Conservation (phyloP, 306 rosid species). For the Quercus suber region DNA sequence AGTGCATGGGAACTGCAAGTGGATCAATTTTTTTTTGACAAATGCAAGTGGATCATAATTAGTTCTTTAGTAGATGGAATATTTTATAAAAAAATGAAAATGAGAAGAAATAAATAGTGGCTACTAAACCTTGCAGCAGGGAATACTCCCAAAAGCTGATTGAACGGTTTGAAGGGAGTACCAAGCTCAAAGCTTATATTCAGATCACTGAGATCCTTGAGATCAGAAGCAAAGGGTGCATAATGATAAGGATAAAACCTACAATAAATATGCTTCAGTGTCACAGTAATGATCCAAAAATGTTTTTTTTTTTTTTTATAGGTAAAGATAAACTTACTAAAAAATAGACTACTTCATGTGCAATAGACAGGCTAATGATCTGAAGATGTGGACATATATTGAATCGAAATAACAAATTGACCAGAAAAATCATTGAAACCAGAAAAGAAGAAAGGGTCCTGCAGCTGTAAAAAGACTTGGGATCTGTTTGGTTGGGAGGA, state of each 20-base stretch:
- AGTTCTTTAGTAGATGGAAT: slow-evolving; percentile 5
- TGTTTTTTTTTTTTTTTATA: no score
- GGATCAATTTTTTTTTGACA: not conserved
- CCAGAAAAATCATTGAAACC: not conserved
- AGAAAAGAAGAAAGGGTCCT: not conserved
- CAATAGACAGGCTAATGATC: not conserved
- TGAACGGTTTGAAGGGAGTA: slow-evolving; percentile 88
- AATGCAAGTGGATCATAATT: slow-evolving; percentile 36
- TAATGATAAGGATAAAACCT: slow-evolving; percentile 99
- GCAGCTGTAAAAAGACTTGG: not conserved
- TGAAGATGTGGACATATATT: not conserved
- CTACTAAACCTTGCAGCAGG: slow-evolving; percentile 87
- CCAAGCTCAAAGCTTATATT: slow-evolving; percentile 67
- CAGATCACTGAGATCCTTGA: slow-evolving; percentile 70
- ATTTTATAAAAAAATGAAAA: not conserved
- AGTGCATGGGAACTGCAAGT: slow-evolving; percentile 90
- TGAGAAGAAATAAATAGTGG: not conserved
- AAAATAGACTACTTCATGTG: no score
- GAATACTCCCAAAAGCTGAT: slow-evolving; percentile 95
- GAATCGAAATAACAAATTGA: not conserved
- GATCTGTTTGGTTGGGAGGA: no score
- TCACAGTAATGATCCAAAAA: not conserved
- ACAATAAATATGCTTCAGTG: slow-evolving; percentile 13
- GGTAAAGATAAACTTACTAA: no score
- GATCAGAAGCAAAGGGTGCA: slow-evolving; percentile 98